These are phyloP conservation scores for Viridothelium virens DNA, from an alignment of 495 filamentous ascomycete species.

Conservation along the genomic window DNA sequence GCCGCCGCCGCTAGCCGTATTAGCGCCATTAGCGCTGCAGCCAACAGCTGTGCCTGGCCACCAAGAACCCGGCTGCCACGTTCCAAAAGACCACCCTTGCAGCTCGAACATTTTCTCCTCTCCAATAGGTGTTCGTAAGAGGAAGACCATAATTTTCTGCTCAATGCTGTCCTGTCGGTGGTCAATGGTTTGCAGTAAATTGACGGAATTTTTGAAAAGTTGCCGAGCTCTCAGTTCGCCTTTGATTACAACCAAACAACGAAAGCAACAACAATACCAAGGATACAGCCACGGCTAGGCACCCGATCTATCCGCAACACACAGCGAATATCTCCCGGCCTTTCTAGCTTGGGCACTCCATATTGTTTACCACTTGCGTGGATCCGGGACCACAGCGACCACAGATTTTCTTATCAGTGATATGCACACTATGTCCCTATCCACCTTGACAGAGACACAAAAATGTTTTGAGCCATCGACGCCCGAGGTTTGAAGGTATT, in stretches of 20 bases:
- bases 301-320: neutral
- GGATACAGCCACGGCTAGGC: neutral
- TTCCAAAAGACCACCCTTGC: neutral
- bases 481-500: too few species aligned
- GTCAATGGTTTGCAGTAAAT: neutral
- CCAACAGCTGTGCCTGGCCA: neutral
- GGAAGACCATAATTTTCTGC: neutral
- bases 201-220: neutral
- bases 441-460: too few species aligned
- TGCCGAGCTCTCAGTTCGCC: too few species aligned
- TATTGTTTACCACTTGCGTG: too few species aligned
- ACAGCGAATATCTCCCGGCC: neutral
- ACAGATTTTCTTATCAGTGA: too few species aligned
- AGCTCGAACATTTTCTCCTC: neutral
- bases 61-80: neutral
- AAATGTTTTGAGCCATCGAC: too few species aligned
- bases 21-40: neutral
- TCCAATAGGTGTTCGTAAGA: neutral
- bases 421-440: too few species aligned
- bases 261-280: constrained; percentile 9
- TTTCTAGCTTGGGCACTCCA: neutral
- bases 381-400: too few species aligned
- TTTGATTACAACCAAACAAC: neutral
- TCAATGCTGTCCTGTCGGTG: neutral
- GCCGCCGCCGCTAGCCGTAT: neutral